These are phyloP conservation scores for Calycina marina DNA, from an alignment of 2,329 filamentous ascomycete genomes.

Conservation along the genomic window DNA sequence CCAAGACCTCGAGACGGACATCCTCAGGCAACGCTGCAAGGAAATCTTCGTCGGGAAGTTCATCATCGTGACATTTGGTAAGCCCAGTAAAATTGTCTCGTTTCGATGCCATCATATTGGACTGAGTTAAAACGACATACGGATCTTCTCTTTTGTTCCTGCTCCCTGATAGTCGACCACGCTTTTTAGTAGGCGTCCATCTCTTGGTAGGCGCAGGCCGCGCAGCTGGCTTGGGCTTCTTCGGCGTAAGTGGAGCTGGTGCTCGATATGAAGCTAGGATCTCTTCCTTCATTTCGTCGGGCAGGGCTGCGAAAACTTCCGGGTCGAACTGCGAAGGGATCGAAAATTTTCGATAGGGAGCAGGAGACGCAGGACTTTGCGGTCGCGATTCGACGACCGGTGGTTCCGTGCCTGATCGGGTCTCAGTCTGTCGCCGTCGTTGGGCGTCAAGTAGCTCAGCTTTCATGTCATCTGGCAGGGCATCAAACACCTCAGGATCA, in stretches of 20 bases:
- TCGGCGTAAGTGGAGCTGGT: conserved; percentile 32
- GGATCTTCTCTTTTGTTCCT: conserved; percentile 33
- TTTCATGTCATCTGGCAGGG: conserved; percentile 74
- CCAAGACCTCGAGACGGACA: conserved; percentile 61
- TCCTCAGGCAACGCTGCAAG: conserved; percentile 73
- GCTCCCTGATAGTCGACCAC: conserved; percentile 27
- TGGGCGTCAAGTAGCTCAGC: conserved; percentile 71
- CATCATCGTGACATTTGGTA: conserved; percentile 7
- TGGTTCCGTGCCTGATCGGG: background rate
- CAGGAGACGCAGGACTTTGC: conserved; percentile 2
- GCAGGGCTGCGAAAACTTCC: conserved; percentile 69
- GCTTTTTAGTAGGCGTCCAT: conserved; percentile 49
- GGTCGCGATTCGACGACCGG: conserved; percentile 1
- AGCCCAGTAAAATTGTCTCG: conserved; percentile 17
- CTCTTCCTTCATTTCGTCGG: conserved; percentile 74
- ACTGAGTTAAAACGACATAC: conserved; percentile 52
- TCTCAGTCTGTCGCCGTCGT: background rate
- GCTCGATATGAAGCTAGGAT: conserved; percentile 56
- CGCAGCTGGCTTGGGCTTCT: conserved; percentile 39
- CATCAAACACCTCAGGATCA: conserved; percentile 70
- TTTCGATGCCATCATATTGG: conserved; percentile 47
- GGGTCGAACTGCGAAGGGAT: conserved; percentile 70
- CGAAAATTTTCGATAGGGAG: background rate
- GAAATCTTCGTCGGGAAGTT: conserved; percentile 40
- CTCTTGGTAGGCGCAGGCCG: conserved; percentile 24